Evolutionary conservation across 257 asterid genomes (phyloP).

Genomic region (Penstemon davidsonii): DNA sequence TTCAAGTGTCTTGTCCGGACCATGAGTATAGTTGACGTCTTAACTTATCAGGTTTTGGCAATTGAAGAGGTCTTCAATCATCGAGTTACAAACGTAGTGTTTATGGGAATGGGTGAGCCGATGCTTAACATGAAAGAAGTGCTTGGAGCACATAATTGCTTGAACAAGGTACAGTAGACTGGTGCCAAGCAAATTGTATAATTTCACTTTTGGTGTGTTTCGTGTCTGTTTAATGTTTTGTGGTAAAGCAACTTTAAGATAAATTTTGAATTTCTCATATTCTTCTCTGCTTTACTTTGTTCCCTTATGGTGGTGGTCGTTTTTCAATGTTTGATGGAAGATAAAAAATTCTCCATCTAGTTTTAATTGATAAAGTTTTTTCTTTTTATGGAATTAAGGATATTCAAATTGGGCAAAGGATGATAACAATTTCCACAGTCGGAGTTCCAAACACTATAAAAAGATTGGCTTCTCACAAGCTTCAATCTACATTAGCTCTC

Average conservation of each 20-base stretch:
- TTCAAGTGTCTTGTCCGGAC: neutral
- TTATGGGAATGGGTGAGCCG: conserved; percentile 99
- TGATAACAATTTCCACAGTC: conserved; percentile 96
- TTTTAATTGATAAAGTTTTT: conserved; percentile 17
- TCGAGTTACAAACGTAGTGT: conserved; percentile 93
- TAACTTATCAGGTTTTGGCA: conserved; percentile 72
- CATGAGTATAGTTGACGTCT: conserved; percentile 10
- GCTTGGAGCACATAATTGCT: conserved; percentile 88
- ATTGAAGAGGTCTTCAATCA: conserved; percentile 82
- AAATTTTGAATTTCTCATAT: neutral
- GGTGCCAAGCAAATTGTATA: conserved; percentile 5
- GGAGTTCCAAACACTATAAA: conserved; percentile 94
- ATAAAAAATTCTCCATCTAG: conserved; percentile 10
- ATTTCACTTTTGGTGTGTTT: neutral
- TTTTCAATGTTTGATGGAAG: neutral
- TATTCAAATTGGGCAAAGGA: conserved; percentile 92
- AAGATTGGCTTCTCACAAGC: conserved; percentile 84
- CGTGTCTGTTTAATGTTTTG: neutral
- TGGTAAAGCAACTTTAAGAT: neutral
- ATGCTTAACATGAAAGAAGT: conserved; percentile 95
- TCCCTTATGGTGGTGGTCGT: neutral
- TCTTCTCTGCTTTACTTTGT: neutral
- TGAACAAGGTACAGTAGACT: conserved; percentile 73
- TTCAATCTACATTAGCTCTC: conserved; percentile 90
- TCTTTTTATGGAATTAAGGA: conserved; percentile 50